Base-by-base conservation (phyloP, 2,329 filamentous ascomycete species). In the Amylocarpus encephaloides region DNA sequence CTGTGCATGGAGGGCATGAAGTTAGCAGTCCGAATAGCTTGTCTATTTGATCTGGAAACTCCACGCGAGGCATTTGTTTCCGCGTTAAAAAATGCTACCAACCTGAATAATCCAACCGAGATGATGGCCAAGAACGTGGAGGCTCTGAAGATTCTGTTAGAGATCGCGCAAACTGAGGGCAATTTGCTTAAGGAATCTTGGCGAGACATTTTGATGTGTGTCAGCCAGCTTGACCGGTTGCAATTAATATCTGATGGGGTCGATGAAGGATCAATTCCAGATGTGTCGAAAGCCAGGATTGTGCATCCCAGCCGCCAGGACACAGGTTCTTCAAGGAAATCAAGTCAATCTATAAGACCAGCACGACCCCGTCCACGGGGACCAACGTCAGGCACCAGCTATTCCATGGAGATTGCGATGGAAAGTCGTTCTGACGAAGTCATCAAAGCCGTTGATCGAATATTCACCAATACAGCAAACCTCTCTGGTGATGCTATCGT, bases 91-190 rank as follows among this genome's bases (percentile, higher is more conserved):
- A 93, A 95, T 60, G 92, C 91, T 48, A 96, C 94, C 9, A 97
- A 96, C 64, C 77, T 98, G 15, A 95, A 95, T 67, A 98, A 97
- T 64, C 79, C 95, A 2, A 88, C 88, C 49, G 92, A 97, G 66
- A 95, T 98, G 78, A 83, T 90, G 65, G 86, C 88, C 5, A 97
- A 97, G 77, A 95, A 98, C 59, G 82, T 98, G 35, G 93, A 98
- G 69, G 93, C 94, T 0, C 73, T 98, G 48, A 94, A 94, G 66
- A 86, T 89, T 1, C 74, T 98, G 39, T 79, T 98, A 6, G 94
- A 98, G 56, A 83, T 98, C 38, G 93, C 90, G 5, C 86, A 94
- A 62, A 89, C 86, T 0, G 93, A 98, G 69, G 93, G 94, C 52
- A 94, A 98, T 63, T 75, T 89, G 35, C 73, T 98, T 13, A 86